These are phyloP conservation scores for Saccharomycopsis hybrid DNA, from an alignment of 1,139 yeast species.

Conservation along the genomic window DNA sequence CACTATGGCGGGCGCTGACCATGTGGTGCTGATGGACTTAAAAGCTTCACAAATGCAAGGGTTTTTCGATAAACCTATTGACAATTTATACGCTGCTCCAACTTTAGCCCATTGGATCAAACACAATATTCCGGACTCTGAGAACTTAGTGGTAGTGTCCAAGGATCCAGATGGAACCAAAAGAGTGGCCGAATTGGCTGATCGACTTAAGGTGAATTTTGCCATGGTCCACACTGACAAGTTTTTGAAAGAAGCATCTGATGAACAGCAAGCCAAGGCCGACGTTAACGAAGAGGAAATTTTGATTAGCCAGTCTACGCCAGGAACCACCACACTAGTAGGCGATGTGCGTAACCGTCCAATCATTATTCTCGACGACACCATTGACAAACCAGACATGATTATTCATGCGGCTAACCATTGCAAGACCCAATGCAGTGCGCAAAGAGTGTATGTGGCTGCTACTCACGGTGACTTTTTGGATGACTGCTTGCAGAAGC, in stretches of 20 bases:
- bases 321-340: slow-evolving; percentile 72
- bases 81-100: slow-evolving; percentile 93
- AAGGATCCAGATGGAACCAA: slow-evolving; percentile 99
- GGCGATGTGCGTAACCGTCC: slow-evolving; percentile 91
- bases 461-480: slow-evolving; percentile 96
- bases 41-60: slow-evolving; percentile 99
- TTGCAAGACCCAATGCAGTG: slow-evolving; percentile 90
- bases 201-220: slow-evolving; percentile 86
- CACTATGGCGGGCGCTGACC: slow-evolving; percentile 99
- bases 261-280: slow-evolving; percentile 60
- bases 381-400: slow-evolving; percentile 91
- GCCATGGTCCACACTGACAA: slow-evolving; percentile 77
- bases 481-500: slow-evolving; percentile 74
- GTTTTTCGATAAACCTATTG: slow-evolving; percentile 94
- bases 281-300: too few species aligned
- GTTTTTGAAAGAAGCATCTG: slow-evolving; percentile 49
- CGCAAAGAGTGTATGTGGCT: slow-evolving; percentile 79
- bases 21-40: slow-evolving; percentile 94
- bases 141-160: slow-evolving; percentile 84
- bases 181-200: slow-evolving; percentile 95
- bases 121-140: slow-evolving; percentile 80
- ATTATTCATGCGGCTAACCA: slow-evolving; percentile 98
- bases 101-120: slow-evolving; percentile 95
- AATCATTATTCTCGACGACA: slow-evolving; percentile 91
- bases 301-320: too few species aligned